Evolutionary conservation across 83 land plant species (phyloP).

Genomic region (Thuja plicata): DNA sequence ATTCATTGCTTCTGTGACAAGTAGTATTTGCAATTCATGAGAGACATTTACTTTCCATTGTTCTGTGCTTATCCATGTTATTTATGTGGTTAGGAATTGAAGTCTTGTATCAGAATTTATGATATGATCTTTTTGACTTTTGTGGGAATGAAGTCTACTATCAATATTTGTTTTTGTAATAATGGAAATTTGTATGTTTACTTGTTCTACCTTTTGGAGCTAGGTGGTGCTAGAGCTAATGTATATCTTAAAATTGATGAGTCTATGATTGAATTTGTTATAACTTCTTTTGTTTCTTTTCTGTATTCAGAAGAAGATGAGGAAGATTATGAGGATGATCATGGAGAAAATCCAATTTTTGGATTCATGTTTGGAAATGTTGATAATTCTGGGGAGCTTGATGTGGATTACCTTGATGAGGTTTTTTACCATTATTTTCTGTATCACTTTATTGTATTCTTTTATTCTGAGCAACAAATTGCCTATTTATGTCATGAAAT

Average conservation of each 20-base stretch:
- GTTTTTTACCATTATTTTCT: slow-evolving; percentile 13
- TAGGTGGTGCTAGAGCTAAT: not conserved
- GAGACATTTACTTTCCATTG: too few species aligned
- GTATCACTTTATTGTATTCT: not conserved
- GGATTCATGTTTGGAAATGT: slow-evolving; percentile 91
- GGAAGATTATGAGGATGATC: slow-evolving; percentile 53
- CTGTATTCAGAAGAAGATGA: slow-evolving; percentile 39
- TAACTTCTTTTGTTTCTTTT: not conserved
- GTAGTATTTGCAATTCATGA: too few species aligned
- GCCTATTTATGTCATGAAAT: not conserved
- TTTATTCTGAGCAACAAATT: not conserved
- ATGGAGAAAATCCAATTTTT: slow-evolving; percentile 44
- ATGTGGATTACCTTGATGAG: slow-evolving; percentile 85
- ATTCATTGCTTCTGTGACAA: too few species aligned
- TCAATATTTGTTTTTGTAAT: not conserved
- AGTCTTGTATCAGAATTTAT: too few species aligned
- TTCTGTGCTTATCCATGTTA: too few species aligned
- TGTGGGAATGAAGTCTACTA: not conserved
- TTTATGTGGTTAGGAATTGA: too few species aligned
- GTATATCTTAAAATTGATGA: not conserved
- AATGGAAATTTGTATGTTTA: not conserved
- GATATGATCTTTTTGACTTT: not conserved
- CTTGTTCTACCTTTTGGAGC: not conserved
- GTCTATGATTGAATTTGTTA: not conserved
- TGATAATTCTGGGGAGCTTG: slow-evolving; percentile 75